Base-by-base conservation (phyloP, 805 yeast genomes). In the Starmerella khaoyaiensis region DNA sequence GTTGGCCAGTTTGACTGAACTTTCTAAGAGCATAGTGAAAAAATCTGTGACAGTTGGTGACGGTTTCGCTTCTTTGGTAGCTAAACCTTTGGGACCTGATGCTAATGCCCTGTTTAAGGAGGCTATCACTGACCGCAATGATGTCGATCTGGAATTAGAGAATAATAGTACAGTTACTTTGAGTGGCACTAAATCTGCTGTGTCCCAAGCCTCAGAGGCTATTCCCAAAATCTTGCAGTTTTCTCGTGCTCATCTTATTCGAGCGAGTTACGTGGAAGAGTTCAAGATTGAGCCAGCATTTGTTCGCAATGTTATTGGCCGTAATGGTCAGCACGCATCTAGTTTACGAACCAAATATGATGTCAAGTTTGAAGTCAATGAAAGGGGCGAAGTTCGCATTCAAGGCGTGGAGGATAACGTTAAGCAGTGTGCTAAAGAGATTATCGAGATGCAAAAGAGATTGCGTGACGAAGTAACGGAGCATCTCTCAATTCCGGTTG, bases 221-320 rank as follows among this genome's bases (percentile, higher is more conserved):
- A 65, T 84, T 27, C 63, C 61, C 23, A 59, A 64, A 31, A 63
- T 74, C 10, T 61, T 79, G 40, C 70, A 67, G 37, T 78, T 75
- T 40, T 69, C 72, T 28, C 61, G 65, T 45, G 70, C 70, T 48
- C 62, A 63, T 50, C 69, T 64, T 41, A 67, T 66, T 28, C 59
- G 63, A 24, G 58, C 64, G 39, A 62, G 65, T 30, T 67, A 61
- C 48, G 53, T 68, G 14, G 61, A 70, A 15, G 59, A 61, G 27
- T 54, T 77, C 36, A 65, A 64, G 21, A 74, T 83, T 54, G 93
- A 95, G 44, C 59, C 74, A 2, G 61, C 66, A 35, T 71, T 74
- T 33, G 63, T 87, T 42, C 69, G 90, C 21, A 75, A 90, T 60
- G 66, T 93, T 37, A 83, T 90, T 58, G 99, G 99, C 48, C 79